Percentiles rank a stretch among this genome's conserved stretches.
Evolutionary conservation across 768 basidiomycete genomes (phyloP).

Genomic region (Filobasidium wieringae): DNA sequence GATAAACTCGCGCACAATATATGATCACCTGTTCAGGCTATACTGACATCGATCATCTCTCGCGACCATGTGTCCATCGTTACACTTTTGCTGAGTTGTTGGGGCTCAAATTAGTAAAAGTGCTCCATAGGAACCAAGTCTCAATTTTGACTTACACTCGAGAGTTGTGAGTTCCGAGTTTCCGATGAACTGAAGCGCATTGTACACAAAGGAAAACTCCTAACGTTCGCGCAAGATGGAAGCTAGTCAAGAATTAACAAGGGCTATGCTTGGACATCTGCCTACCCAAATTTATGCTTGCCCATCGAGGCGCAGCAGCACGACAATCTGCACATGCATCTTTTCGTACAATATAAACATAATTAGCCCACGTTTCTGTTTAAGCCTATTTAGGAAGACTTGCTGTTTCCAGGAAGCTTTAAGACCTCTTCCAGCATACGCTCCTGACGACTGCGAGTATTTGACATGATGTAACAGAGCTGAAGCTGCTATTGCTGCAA

Average conservation of each 20-base stretch:
- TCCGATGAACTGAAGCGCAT: constrained; percentile 85
- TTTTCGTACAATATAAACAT: constrained; percentile 42
- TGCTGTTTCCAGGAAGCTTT: constrained; percentile 67
- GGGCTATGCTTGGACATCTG: too few species aligned
- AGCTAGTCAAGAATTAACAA: too few species aligned
- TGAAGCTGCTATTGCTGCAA: too few species aligned
- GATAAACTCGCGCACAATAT: background rate
- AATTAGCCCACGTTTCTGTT: constrained; percentile 80
- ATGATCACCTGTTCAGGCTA: background rate
- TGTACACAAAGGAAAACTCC: constrained; percentile 48
- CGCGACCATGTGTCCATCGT: constrained; percentile 13
- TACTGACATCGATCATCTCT: constrained; percentile 10
- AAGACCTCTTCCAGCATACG: constrained; percentile 58
- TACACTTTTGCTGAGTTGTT: constrained; percentile 11
- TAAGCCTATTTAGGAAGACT: constrained; percentile 22
- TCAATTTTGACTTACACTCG: constrained; percentile 61
- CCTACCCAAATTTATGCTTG: constrained; percentile 74
- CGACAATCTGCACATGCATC: constrained; percentile 89
- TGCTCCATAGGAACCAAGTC: background rate
- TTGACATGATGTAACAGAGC: constrained; percentile 3
- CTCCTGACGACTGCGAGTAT: constrained; percentile 6
- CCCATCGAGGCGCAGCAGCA: constrained; percentile 71
- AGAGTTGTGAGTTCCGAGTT: constrained; percentile 83
- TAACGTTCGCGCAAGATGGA: too few species aligned
- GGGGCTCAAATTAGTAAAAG: too few species aligned